These are phyloP conservation scores for Quercus robur DNA, from an alignment of 306 rosid species.

Conservation along the genomic window DNA sequence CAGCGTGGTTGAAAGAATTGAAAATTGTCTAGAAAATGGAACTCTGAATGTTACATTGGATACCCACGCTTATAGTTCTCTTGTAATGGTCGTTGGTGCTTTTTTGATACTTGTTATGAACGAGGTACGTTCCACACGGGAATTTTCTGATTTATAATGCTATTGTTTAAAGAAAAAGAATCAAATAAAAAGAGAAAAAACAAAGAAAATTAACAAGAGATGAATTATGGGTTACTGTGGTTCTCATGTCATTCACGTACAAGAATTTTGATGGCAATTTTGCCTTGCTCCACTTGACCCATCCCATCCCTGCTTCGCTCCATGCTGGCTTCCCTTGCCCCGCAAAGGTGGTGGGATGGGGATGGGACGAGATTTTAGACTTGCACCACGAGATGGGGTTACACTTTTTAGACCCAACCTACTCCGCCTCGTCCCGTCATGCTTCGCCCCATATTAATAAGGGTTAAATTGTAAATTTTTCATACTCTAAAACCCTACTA, in stretches of 20 bases:
- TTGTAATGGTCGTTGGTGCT: neutral
- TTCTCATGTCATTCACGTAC: too few species aligned
- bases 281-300: too few species aligned
- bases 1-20: constrained; percentile 77
- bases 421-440: rapidly evolving
- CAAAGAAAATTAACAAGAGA: too few species aligned
- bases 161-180: neutral
- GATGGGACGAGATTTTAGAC: too few species aligned
- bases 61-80: neutral
- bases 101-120: neutral
- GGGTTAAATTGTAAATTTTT: too few species aligned
- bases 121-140: neutral
- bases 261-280: too few species aligned
- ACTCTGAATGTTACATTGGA: neutral
- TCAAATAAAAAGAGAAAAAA: neutral
- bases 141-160: neutral
- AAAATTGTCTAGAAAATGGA: constrained; percentile 44
- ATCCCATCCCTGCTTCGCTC: too few species aligned
- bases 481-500: rapidly evolving
- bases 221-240: too few species aligned
- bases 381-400: too few species aligned
- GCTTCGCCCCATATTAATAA: too few species aligned
- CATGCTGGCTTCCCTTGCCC: rapidly evolving
- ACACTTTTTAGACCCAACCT: too few species aligned
- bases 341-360: too few species aligned